Evolutionary conservation across 139 green algal species (phyloP).

Genomic region (Chlorella ohadii): DNA sequence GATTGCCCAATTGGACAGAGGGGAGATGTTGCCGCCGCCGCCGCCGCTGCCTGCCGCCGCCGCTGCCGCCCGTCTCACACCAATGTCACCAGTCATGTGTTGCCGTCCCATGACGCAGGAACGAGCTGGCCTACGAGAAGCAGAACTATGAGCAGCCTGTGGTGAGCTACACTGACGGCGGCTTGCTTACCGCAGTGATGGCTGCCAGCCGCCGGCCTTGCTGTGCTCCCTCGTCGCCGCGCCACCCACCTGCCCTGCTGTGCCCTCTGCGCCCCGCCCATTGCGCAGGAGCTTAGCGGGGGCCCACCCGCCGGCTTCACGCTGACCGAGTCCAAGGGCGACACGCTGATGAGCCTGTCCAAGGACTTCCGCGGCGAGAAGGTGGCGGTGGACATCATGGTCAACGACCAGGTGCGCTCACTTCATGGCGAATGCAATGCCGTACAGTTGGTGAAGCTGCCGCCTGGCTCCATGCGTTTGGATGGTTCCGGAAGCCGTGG

Average conservation of each 20-base stretch:
- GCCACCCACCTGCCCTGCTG: neutral
- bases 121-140: slow-evolving; percentile 75
- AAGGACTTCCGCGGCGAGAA: slow-evolving; percentile 48
- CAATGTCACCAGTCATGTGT: no score
- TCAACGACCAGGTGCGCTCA: slow-evolving; percentile 53
- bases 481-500: no score
- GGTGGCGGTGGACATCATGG: slow-evolving; percentile 70
- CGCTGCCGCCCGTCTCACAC: neutral
- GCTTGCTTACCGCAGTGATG: neutral
- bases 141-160: slow-evolving; percentile 67
- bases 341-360: slow-evolving; percentile 60
- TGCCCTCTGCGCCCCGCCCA: slow-evolving; percentile 49
- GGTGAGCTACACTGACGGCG: neutral
- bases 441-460: no score
- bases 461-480: no score
- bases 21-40: neutral
- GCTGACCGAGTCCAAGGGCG: slow-evolving; percentile 54
- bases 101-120: neutral
- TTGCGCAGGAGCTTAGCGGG: slow-evolving; percentile 42
- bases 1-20: neutral
- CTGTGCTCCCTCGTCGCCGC: slow-evolving; percentile 18
- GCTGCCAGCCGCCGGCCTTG: neutral
- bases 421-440: no score
- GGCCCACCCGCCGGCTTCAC: slow-evolving; percentile 54
- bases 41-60: neutral